Percentiles rank a stretch among this genome's conserved stretches.
These are phyloP conservation scores for Porcisia hertigi DNA, from an alignment of 208 protist genomes.

Conservation along the genomic window DNA sequence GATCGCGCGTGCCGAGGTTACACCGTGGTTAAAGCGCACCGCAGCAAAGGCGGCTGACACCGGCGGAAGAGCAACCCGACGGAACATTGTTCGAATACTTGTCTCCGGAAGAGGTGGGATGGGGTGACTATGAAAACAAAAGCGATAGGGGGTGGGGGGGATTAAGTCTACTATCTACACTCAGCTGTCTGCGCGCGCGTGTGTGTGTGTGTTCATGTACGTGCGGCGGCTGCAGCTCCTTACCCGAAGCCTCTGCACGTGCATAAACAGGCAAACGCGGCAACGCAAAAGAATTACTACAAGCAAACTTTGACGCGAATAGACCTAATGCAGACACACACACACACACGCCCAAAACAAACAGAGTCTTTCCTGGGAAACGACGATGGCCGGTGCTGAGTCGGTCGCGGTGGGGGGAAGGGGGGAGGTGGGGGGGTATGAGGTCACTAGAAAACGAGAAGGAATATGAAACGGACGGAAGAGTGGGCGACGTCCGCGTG, in stretches of 20 bases:
- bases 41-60: slow-evolving; percentile 21
- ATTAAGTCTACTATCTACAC: neutral
- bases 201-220: neutral
- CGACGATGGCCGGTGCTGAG: neutral
- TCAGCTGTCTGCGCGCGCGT: neutral
- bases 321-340: neutral
- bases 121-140: neutral
- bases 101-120: neutral
- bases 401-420: neutral
- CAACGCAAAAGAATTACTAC: slow-evolving; percentile 2
- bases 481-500: neutral
- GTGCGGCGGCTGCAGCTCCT: neutral
- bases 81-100: slow-evolving; percentile 28
- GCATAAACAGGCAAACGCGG: neutral
- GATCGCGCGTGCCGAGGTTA: slow-evolving; percentile 26
- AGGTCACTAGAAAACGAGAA: neutral
- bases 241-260: neutral
- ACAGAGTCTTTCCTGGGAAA: neutral
- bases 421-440: neutral
- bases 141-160: neutral
- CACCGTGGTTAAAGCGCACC: slow-evolving; percentile 37
- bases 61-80: slow-evolving; percentile 27
- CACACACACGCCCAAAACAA: too few species aligned
- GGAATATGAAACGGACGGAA: neutral
- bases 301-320: neutral